phyloP scores from a whole-genome alignment of 2,329 filamentous ascomycete genomes.

The Gremmenia infestans region DNA sequence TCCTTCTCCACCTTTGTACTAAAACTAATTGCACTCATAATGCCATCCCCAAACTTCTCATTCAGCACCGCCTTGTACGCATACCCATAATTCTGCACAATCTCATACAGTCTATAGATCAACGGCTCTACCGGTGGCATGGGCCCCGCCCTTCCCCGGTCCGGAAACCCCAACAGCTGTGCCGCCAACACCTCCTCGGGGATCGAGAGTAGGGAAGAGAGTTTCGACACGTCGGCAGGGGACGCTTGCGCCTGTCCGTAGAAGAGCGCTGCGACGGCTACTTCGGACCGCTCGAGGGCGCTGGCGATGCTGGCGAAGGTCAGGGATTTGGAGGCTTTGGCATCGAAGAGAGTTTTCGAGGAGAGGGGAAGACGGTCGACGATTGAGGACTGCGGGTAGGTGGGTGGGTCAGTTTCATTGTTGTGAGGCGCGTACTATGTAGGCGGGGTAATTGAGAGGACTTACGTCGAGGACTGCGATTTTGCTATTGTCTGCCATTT shows the following conservation, averaged over 20 bases:
- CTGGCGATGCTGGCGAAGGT: conserved; percentile 75
- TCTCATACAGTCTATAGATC: conserved; percentile 88
- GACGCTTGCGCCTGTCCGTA: conserved; percentile 80
- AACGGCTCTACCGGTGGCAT: conserved; percentile 83
- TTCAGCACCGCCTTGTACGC: conserved; percentile 93
- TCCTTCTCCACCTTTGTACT: conserved; percentile 92
- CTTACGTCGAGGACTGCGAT: conserved; percentile 21
- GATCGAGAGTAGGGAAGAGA: conserved; percentile 62
- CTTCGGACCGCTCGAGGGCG: conserved; percentile 73
- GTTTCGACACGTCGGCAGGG: conserved; percentile 60
- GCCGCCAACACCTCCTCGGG: conserved; percentile 50
- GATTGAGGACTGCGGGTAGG: conserved; percentile 51
- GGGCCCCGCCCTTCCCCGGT: conserved; percentile 71
- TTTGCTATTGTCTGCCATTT: conserved; percentile 18
- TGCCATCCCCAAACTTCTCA: conserved; percentile 90
- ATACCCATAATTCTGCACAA: conserved; percentile 95
- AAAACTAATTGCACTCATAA: conserved; percentile 95
- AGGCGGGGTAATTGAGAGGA: conserved; percentile 14
- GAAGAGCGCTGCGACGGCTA: conserved; percentile 85
- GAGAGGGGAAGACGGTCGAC: conserved; percentile 65
- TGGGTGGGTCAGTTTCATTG: neutral
- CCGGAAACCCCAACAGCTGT: conserved; percentile 69
- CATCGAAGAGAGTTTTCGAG: conserved; percentile 70
- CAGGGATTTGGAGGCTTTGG: conserved; percentile 70
- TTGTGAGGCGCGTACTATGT: neutral